Evolutionary conservation across 768 basidiomycete genomes (phyloP).

Genomic region (Boletus rubropictus): DNA sequence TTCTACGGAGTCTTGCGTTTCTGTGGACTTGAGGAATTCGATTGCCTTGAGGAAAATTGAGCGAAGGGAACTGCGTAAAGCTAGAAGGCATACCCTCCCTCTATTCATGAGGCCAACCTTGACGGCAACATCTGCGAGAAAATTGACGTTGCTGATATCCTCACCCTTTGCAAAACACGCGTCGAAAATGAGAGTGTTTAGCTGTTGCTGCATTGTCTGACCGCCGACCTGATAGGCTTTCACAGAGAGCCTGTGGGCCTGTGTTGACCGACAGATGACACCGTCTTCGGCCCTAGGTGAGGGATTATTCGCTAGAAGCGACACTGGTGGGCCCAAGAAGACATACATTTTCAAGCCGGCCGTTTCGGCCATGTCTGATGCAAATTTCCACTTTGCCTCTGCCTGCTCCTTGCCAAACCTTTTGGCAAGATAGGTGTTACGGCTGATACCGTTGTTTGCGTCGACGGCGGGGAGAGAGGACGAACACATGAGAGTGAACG

Average conservation of each 20-base stretch:
- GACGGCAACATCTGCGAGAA: conserved; percentile 36
- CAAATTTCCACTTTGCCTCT: conserved; percentile 24
- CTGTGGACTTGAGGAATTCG: conserved; percentile 38
- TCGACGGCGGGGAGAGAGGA: conserved; percentile 18
- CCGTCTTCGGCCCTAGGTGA: conserved; percentile 34
- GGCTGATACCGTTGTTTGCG: conserved; percentile 15
- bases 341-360: conserved; percentile 26
- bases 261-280: conserved; percentile 34
- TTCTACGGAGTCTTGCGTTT: conserved; percentile 36
- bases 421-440: conserved; percentile 21
- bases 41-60: conserved; percentile 27
- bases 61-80: background rate
- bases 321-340: background rate
- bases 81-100: conserved; percentile 28
- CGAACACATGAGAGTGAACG: conserved; percentile 27
- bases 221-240: conserved; percentile 41
- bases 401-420: conserved; percentile 26
- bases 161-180: conserved; percentile 36
- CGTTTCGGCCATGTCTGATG: conserved; percentile 26
- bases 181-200: conserved; percentile 36
- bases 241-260: conserved; percentile 41
- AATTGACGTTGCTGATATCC: conserved; percentile 33
- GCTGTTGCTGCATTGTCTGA: conserved; percentile 33
- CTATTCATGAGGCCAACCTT: conserved; percentile 37
- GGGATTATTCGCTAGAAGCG: background rate